Base-by-base conservation (phyloP, 139 green algal genomes). In the Pycnococcus provasolii region DNA sequence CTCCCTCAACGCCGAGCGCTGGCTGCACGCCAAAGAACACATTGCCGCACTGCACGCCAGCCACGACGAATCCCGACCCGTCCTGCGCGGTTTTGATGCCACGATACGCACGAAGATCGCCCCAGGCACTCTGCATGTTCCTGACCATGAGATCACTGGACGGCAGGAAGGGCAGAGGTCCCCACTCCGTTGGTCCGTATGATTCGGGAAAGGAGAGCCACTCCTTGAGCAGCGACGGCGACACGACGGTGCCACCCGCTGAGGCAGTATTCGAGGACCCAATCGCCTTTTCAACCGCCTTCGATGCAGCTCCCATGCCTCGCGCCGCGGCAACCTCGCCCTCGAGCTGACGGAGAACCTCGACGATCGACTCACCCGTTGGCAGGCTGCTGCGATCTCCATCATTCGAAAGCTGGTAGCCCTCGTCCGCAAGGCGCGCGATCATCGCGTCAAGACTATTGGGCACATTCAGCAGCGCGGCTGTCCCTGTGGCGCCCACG, bases 381-480 rank as follows among this genome's bases (percentile, higher is more conserved):
- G 65, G 65, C 13, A 71, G 13, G 26, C 26, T 26, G 26, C 26
- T 9, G 42, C 48, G 9, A 66, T 46, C 9, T 3, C 54, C 62
- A 2, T 45, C 42, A 44, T 80, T 45, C 41, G 61, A 61, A 37
- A 75, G 47, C 50, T 76, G 62, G 52, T 79, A 80, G 39, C 77
- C 77, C 42, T 81, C 64, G 2, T 53, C 60, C 41, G 72, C 64
- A 62, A 96, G 73, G n/a, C 58, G 54, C 4, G 58, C 15, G 52
- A 96, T 80, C 53, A 90, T 15, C 1, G 47, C 9, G 64, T 89
- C 83, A 50, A 97, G 75, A 1, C 84, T 94, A 70, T 84, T 80
- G 13, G 91, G 91, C 61, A 98, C 91, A 74, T 98, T 98, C 60
- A 98, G 85, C 61, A 97, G 82, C 4, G 92, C 92, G 2, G 92